Evolutionary conservation across 2,329 filamentous ascomycete genomes (phyloP).

Genomic region (Fusarium sambucinum): DNA sequence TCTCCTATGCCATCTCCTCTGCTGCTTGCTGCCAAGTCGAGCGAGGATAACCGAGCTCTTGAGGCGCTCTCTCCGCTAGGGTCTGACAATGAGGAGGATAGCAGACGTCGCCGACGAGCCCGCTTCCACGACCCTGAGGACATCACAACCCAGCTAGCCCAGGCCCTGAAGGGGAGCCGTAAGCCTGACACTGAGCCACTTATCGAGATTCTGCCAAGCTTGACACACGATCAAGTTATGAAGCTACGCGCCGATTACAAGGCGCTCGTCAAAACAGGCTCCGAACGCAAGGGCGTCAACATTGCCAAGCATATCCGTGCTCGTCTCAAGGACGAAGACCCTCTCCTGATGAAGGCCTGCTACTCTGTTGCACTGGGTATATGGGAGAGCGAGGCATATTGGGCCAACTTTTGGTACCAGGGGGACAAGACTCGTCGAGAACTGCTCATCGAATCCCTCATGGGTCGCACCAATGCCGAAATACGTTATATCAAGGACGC

Average conservation of each 20-base stretch:
- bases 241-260: slow-evolving; percentile 92
- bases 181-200: slow-evolving; percentile 77
- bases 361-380: slow-evolving; percentile 89
- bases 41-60: slow-evolving; percentile 62
- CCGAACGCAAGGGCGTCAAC: slow-evolving; percentile 81
- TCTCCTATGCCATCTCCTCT: slow-evolving; percentile 94
- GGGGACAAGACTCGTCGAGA: slow-evolving; percentile 85
- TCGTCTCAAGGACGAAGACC: slow-evolving; percentile 77
- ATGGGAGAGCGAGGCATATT: slow-evolving; percentile 96
- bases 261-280: slow-evolving; percentile 82
- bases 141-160: slow-evolving; percentile 81
- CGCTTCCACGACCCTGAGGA: slow-evolving; percentile 88
- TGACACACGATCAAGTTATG: slow-evolving; percentile 89
- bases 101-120: slow-evolving; percentile 68
- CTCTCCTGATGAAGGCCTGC: slow-evolving; percentile 87
- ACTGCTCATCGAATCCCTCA: slow-evolving; percentile 90
- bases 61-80: slow-evolving; percentile 66
- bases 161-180: slow-evolving; percentile 76
- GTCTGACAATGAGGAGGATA: slow-evolving; percentile 60
- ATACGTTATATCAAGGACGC: slow-evolving; percentile 86
- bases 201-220: slow-evolving; percentile 83
- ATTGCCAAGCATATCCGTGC: slow-evolving; percentile 86
- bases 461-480: slow-evolving; percentile 90
- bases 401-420: slow-evolving; percentile 99
- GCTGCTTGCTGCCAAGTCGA: slow-evolving; percentile 63